Conservation (phyloP, 495 filamentous ascomycete species). For the Hyphodiscus hymeniophilus region DNA sequence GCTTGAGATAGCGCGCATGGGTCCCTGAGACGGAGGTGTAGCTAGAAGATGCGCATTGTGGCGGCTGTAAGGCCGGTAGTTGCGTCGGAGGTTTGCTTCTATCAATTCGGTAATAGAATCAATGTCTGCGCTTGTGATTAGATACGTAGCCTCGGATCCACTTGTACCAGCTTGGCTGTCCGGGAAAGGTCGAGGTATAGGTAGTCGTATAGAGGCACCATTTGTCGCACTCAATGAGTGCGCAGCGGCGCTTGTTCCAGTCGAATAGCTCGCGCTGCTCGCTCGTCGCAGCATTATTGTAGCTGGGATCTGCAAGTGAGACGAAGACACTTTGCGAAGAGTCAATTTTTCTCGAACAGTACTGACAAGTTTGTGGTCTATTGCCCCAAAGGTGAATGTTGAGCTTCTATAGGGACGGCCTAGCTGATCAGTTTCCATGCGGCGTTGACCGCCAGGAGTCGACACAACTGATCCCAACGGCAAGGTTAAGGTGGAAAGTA, state of each 20-base stretch:
- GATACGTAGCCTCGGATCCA: slow-evolving; percentile 1
- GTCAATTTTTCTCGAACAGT: slow-evolving; percentile 15
- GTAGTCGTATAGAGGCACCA: neutral
- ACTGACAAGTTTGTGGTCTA: slow-evolving; percentile 13
- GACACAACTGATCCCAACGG: neutral
- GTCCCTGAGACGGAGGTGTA: neutral
- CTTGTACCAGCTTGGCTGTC: neutral
- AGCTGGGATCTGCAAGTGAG: slow-evolving; percentile 5
- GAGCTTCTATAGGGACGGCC: slow-evolving; percentile 7
- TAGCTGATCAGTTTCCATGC: no score
- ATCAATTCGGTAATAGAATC: slow-evolving; percentile 17
- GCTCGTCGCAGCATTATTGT: slow-evolving; percentile 17
- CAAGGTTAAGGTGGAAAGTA: neutral
- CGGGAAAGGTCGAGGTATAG: neutral
- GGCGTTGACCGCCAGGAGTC: neutral
- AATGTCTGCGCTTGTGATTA: slow-evolving; percentile 17
- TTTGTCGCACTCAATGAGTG: neutral
- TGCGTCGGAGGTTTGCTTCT: slow-evolving; percentile 4
- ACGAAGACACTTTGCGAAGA: slow-evolving; percentile 1
- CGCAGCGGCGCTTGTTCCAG: neutral
- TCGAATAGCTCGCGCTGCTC: neutral
- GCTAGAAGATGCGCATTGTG: neutral
- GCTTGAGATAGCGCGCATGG: neutral
- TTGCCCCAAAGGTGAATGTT: slow-evolving; percentile 2
- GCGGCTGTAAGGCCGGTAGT: neutral